Evolutionary conservation across 2,329 filamentous ascomycete species (phyloP).

Genomic region (Blumeriella jaapii): DNA sequence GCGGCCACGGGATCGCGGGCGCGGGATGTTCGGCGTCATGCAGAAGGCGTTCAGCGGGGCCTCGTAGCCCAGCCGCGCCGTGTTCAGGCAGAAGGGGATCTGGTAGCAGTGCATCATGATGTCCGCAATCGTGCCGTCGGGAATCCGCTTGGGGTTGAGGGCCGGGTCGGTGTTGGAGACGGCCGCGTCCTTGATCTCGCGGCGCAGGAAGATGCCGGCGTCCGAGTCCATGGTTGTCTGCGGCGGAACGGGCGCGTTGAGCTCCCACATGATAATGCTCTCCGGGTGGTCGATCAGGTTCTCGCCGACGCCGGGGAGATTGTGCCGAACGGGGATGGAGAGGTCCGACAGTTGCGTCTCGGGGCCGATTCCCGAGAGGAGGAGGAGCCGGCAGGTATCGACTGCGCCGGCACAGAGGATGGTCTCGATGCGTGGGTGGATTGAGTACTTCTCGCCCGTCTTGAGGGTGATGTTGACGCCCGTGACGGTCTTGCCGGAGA

Average conservation of each 20-base stretch:
- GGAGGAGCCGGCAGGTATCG: constrained; percentile 29
- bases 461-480: constrained; percentile 57
- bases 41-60: constrained; percentile 39
- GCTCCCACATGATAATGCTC: constrained; percentile 39
- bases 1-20: constrained; percentile 47
- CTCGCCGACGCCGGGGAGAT: constrained; percentile 28
- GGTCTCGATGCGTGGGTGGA: constrained; percentile 63
- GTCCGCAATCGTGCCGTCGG: constrained; percentile 67
- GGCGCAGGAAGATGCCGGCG: constrained; percentile 57
- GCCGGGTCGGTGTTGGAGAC: constrained; percentile 34
- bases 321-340: constrained; percentile 24
- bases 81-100: constrained; percentile 86
- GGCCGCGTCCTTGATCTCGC: constrained; percentile 56
- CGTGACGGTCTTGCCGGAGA: constrained; percentile 57
- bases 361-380: constrained; percentile 30
- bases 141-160: constrained; percentile 29
- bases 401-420: constrained; percentile 31
- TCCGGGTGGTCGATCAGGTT: constrained; percentile 29
- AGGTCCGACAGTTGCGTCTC: constrained; percentile 24
- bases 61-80: constrained; percentile 60
- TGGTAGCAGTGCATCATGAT: constrained; percentile 98
- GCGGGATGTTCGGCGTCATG: constrained; percentile 45
- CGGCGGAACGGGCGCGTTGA: constrained; percentile 30
- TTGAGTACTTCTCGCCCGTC: constrained; percentile 39
- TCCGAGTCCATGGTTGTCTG: constrained; percentile 40